Evolutionary conservation across 495 filamentous ascomycete genomes (phyloP).

Genomic region (Aspergillus olivimuriae): DNA sequence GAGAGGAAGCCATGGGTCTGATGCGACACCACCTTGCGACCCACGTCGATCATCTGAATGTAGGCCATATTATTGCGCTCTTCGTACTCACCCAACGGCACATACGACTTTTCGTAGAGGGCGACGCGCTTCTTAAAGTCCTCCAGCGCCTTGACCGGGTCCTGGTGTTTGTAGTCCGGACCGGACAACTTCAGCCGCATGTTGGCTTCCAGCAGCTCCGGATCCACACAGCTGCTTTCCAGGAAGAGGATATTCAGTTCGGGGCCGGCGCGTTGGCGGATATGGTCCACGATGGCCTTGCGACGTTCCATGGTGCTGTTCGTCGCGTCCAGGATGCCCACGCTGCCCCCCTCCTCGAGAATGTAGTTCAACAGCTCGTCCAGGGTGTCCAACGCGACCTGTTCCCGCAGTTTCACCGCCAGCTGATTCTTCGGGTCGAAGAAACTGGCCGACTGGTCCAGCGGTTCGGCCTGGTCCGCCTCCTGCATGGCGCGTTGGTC

Average conservation of each 20-base stretch:
- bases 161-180: conserved; percentile 91
- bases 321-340: conserved; percentile 98
- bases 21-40: conserved; percentile 84
- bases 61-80: conserved; percentile 84
- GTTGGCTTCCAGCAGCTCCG: conserved; percentile 79
- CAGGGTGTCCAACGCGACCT: conserved; percentile 84
- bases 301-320: conserved; percentile 88
- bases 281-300: conserved; percentile 73
- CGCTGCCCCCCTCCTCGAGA: conserved; percentile 70
- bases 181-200: conserved; percentile 98
- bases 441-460: conserved; percentile 87
- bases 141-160: conserved; percentile 70
- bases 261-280: conserved; percentile 76
- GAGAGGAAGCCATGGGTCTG: conserved; percentile 88
- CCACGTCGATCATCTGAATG: conserved; percentile 96
- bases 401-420: conserved; percentile 78
- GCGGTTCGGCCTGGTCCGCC: conserved; percentile 40
- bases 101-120: conserved; percentile 88
- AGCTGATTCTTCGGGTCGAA: conserved; percentile 86
- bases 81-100: conserved; percentile 86
- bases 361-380: conserved; percentile 90
- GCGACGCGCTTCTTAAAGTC: conserved; percentile 94
- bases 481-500: conserved; percentile 24
- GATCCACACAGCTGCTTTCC: conserved; percentile 85
- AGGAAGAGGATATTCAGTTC: conserved; percentile 87